Evolutionary conservation across 306 rosid species (phyloP).

Genomic region (Sicyos edulis): DNA sequence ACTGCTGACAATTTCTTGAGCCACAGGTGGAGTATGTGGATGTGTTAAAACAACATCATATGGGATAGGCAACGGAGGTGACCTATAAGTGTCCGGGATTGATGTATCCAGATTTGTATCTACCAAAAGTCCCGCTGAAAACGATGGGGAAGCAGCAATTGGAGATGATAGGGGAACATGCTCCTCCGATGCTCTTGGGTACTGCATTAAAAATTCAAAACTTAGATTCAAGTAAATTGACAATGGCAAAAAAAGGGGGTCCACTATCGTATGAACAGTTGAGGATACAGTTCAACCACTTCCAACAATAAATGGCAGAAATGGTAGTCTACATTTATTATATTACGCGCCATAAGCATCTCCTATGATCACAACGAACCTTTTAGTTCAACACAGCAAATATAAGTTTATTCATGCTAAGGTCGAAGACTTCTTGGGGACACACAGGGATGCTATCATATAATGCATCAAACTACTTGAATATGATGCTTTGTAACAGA

Average conservation of each 20-base stretch:
- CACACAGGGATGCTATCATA: neutral
- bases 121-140: conserved; percentile 62
- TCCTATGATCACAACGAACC: neutral
- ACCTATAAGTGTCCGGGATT: conserved; percentile 76
- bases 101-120: conserved; percentile 85
- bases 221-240: conserved; percentile 17
- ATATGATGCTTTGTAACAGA: neutral
- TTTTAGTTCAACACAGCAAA: neutral
- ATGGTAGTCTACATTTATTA: neutral
- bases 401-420: neutral
- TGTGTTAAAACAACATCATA: conserved; percentile 44
- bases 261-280: neutral
- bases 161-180: conserved; percentile 70
- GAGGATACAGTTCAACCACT: neutral
- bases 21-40: conserved; percentile 50
- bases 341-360: neutral
- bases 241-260: neutral
- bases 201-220: conserved; percentile 47
- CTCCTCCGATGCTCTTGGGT: conserved; percentile 73
- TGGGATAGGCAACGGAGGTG: conserved; percentile 86
- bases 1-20: conserved; percentile 44
- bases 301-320: neutral
- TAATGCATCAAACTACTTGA: neutral
- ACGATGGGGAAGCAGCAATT: conserved; percentile 42
- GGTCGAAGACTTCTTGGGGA: neutral